Base-by-base conservation (phyloP, 2,329 filamentous ascomycete genomes). In the Colletotrichum magnum region DNA sequence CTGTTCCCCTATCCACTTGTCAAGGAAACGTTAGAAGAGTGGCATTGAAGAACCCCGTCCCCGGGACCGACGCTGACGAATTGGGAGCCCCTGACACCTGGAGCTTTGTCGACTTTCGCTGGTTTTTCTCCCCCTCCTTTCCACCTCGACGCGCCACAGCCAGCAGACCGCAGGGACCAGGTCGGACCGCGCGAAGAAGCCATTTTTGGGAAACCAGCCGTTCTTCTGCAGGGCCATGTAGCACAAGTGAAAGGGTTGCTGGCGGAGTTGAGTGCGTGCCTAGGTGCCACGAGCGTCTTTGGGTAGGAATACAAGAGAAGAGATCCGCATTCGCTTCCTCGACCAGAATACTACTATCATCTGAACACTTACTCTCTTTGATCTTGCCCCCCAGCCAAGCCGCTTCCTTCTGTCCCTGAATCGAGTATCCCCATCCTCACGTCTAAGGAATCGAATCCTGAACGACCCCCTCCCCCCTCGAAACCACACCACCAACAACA, bases 211-310 rank as follows among this genome's bases (percentile, higher is more conserved):
- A 57, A 52, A 36, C 9, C 24, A 66, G 24, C 43, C 67, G 61
- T 32, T 21, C 56, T 61, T 41, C 36, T 67, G 56, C 62, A 24
- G 43, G 26, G 32, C 32, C 32, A 64, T 43, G 32, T 16, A 16
- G 60, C 26, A 24, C 56, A 60, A 48, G 36, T 61, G 43, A 45
- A 32, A 51, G 58, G 51, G 50, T 21, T 45, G 51, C 41, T 36
- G 32, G 62, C 62, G 67, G 67, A 59, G 56, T n/a, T 36, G 50
- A 26, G 21, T 28, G 53, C 41, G 47, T 64, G 45, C 52, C 63
- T 50, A 41, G 54, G 50, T 58, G 54, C 51, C 56, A 60, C 41
- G 62, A 66, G 61, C 61, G 61, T 54, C 59, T 62, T 48, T 39
- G 43, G 24, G 32, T 16, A 28, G 16, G 47, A 47, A 21, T 18